These are phyloP conservation scores for Aspergillus persii DNA, from an alignment of 2,329 filamentous ascomycete genomes.

Conservation along the genomic window DNA sequence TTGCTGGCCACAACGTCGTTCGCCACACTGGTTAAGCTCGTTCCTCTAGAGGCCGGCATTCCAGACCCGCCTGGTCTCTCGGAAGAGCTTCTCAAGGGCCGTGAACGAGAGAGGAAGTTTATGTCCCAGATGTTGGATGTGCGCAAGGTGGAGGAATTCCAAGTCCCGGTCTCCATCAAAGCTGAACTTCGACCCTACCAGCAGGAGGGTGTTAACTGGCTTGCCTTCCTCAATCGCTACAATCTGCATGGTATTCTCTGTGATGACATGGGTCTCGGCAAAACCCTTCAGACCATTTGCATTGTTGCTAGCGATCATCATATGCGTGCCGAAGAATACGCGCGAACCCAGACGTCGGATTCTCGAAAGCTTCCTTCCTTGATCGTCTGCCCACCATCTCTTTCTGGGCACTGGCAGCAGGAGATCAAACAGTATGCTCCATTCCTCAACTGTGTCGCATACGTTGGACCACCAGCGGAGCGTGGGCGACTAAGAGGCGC, in stretches of 20 bases:
- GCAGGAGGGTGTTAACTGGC: constrained; percentile 98
- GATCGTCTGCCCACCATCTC: constrained; percentile 91
- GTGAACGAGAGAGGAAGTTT: constrained; percentile 93
- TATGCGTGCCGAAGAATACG: constrained; percentile 84
- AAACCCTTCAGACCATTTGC: constrained; percentile 94
- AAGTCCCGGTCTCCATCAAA: constrained; percentile 94
- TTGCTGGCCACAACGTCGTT: constrained; percentile 95
- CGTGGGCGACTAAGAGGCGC: constrained; percentile 67
- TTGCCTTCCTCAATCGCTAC: constrained; percentile 96
- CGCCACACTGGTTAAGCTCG: constrained; percentile 92
- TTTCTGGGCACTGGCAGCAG: constrained; percentile 98
- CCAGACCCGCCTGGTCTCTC: constrained; percentile 93
- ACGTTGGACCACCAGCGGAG: constrained; percentile 84
- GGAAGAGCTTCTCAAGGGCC: constrained; percentile 78
- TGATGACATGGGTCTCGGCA: constrained; percentile 98
- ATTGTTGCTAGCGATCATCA: constrained; percentile 98
- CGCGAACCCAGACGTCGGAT: constrained; percentile 75
- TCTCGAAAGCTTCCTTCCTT: constrained; percentile 79
- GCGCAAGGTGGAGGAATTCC: constrained; percentile 92
- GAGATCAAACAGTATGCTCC: constrained; percentile 95
- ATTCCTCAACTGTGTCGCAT: constrained; percentile 84
- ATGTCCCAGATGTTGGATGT: constrained; percentile 94
- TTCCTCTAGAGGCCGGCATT: constrained; percentile 94
- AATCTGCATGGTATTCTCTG: constrained; percentile 97
- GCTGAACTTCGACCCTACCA: constrained; percentile 95